Conservation (phyloP, 176 grass and related monocot genomes). For the Eleusine indica region DNA sequence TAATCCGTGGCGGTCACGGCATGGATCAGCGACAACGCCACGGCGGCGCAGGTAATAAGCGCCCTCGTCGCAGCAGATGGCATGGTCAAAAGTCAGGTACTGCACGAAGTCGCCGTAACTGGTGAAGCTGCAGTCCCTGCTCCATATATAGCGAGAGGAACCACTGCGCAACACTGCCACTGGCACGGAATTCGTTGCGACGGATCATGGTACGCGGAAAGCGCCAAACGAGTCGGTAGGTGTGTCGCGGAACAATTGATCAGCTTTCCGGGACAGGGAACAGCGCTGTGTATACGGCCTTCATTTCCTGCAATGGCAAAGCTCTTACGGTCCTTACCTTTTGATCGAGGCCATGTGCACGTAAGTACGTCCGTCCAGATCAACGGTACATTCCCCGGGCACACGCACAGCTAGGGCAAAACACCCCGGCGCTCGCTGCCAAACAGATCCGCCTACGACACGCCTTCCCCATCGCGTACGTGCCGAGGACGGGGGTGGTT, state of each 20-base stretch:
- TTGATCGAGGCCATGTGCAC: neutral
- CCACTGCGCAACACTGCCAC: neutral
- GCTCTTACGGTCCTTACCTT: neutral
- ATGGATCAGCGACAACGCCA: slow-evolving; percentile 3
- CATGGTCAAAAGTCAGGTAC: neutral
- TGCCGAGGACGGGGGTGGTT: too few relatives aligned
- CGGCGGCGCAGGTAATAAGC: slow-evolving; percentile 3
- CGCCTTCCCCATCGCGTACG: neutral
- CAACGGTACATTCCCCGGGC: slow-evolving; percentile 6
- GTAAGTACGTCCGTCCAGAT: neutral
- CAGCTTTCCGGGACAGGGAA: slow-evolving; percentile 11
- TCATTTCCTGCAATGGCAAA: slow-evolving; percentile 8
- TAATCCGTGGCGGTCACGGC: slow-evolving; percentile 36
- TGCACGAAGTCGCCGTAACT: too few relatives aligned
- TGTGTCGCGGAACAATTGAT: neutral
- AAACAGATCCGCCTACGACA: neutral
- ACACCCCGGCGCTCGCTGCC: slow-evolving; percentile 24
- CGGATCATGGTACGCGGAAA: slow-evolving; percentile 28
- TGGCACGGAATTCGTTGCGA: slow-evolving; percentile 10
- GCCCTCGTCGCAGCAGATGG: slow-evolving; percentile 11
- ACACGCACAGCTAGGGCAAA: neutral
- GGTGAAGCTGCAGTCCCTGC: neutral
- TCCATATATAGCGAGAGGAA: slow-evolving; percentile 28
- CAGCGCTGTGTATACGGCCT: neutral
- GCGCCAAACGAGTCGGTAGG: slow-evolving; percentile 27